Base-by-base conservation (phyloP, 352 stramenopile genomes). In the Blastocystis sp. region DNA sequence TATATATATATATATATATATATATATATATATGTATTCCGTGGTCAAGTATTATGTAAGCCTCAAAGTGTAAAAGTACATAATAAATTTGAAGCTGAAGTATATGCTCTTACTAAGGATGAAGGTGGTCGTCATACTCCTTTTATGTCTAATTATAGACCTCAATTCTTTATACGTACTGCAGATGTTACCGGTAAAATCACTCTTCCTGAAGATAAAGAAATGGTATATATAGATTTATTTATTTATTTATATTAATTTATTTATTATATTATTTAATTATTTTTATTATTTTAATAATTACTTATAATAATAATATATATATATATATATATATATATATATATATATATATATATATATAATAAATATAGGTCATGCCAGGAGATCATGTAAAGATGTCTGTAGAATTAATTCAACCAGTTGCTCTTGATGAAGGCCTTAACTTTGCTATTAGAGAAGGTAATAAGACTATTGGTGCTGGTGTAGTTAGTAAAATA, bases 111-210 rank as follows among this genome's bases (percentile, higher is more conserved):
- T 1, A 93, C 76, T 47, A 83, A 95, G 72, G 82, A 93, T 40
- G 87, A 95, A 72, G 87, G 87, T 43, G 87, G 87, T 30, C 77
- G 87, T 62, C 86, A 94, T 74, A 94, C 83, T 23, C 87, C 87
- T 18, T 95, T 94, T 73, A 91, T 94, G 68, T 80, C 75, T 64
- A 93, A 94, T 69, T 95, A 95, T 74, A 58, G 80, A 42, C 87
- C 87, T 45, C 87, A 95, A 72, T 94, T 95, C 71, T 95, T 93
- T 71, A 83, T 95, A 69, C 79, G 86, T 65, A 95, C 84, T 28
- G 81, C 85, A 21, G 85, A 95, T 72, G 73, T 95, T 42, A 94
- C 85, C 47, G 84, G 86, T 37, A 74, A 79, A 46, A 76, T 92
- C 42, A 73, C 76, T 40, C 72, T 93, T 10, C 80, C 80, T 48